Percentiles rank a stretch among this genome's conserved stretches.
Evolutionary conservation across 2,329 filamentous ascomycete species (phyloP).

Genomic region (Annulohypoxylon truncatum): DNA sequence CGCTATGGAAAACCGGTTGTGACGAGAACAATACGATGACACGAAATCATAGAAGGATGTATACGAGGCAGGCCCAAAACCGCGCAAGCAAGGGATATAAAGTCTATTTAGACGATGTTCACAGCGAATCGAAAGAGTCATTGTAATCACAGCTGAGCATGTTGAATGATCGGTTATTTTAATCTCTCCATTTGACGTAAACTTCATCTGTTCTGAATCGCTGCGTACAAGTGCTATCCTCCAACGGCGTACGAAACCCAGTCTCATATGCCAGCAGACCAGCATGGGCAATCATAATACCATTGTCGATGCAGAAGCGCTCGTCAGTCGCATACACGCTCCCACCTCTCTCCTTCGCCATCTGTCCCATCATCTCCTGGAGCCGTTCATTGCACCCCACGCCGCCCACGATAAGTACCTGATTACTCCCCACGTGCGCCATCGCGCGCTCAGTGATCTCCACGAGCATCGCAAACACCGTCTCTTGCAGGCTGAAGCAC

Average conservation of each 20-base stretch:
- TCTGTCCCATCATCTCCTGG: conserved; percentile 98
- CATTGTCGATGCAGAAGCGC: conserved; percentile 98
- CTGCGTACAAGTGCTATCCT: conserved; percentile 87
- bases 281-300: conserved; percentile 99
- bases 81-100: conserved; percentile 14
- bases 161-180: conserved; percentile 38
- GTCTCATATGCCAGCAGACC: conserved; percentile 86
- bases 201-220: conserved; percentile 87
- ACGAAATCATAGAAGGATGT: conserved; percentile 30
- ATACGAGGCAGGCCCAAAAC: conserved; percentile 22
- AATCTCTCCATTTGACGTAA: conserved; percentile 81
- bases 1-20: conserved; percentile 6
- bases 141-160: conserved; percentile 16
- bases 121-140: conserved; percentile 27
- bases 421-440: conserved; percentile 91
- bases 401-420: conserved; percentile 95
- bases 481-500: conserved; percentile 96
- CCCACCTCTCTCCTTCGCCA: conserved; percentile 89
- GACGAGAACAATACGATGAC: conserved; percentile 26
- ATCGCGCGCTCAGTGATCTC: conserved; percentile 99
- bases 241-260: conserved; percentile 80
- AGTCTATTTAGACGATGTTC: conserved; percentile 14
- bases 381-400: conserved; percentile 95
- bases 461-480: conserved; percentile 95
- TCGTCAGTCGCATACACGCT: conserved; percentile 96